Evolutionary conservation across 2,329 filamentous ascomycete genomes (phyloP).

Genomic region (Verticillium longisporum): DNA sequence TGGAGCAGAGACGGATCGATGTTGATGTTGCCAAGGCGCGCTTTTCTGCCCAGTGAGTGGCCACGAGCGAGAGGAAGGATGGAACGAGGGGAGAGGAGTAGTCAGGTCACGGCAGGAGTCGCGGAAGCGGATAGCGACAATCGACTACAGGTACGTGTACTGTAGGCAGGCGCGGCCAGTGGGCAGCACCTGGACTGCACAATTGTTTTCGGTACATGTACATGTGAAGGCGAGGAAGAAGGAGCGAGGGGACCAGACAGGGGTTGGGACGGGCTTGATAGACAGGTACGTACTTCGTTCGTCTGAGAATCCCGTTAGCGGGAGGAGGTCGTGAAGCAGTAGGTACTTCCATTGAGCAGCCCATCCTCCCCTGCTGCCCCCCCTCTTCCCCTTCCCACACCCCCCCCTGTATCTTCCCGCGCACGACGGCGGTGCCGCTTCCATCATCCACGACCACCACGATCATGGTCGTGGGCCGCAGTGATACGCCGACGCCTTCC

Average conservation of each 20-base stretch:
- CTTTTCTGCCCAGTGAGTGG: not conserved
- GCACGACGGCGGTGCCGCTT: not conserved
- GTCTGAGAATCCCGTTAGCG: too few relatives aligned
- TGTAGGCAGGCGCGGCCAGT: too few relatives aligned
- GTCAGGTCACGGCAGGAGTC: too few relatives aligned
- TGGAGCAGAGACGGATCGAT: not conserved
- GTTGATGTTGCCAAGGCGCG: not conserved
- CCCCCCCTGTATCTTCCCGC: not conserved
- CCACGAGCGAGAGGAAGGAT: not conserved
- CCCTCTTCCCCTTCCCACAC: not conserved
- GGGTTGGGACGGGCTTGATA: not conserved
- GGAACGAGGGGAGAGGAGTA: not conserved
- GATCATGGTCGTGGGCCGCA: not conserved
- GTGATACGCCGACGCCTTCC: not conserved
- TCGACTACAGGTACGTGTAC: too few relatives aligned
- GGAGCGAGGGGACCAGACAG: too few relatives aligned
- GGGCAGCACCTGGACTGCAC: too few relatives aligned
- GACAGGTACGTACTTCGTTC: not conserved
- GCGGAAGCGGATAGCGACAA: too few relatives aligned
- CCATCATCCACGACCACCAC: not conserved
- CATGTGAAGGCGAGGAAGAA: too few relatives aligned
- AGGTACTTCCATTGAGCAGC: not conserved
- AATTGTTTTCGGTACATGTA: too few relatives aligned
- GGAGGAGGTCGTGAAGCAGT: too few relatives aligned
- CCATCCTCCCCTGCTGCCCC: not conserved